Conservation (phyloP, 148 eudicot genomes). For the Chenopodium album region DNA sequence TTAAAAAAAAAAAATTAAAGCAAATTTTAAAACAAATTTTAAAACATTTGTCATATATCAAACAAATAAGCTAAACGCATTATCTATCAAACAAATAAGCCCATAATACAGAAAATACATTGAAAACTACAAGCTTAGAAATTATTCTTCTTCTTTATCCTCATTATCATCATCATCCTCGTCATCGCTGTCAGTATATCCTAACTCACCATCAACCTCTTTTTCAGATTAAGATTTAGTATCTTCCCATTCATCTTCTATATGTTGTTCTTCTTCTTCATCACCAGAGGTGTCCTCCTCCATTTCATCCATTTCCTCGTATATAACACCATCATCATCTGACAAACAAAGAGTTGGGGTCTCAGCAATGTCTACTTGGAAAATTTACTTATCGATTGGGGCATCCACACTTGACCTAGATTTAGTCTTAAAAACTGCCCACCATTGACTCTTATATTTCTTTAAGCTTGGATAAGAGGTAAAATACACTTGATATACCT, state of each 20-base stretch:
- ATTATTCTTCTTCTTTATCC: background rate
- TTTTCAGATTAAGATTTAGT: background rate
- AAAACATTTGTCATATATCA: no score
- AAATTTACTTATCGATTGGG: no score
- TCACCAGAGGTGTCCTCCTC: background rate
- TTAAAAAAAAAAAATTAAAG: no score
- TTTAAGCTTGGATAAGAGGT: slow-evolving; percentile 6
- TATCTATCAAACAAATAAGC: no score
- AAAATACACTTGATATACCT: slow-evolving; percentile 5
- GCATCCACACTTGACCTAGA: background rate
- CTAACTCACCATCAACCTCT: background rate
- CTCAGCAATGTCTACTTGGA: no score
- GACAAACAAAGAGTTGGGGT: no score
- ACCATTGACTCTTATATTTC: background rate
- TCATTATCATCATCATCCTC: background rate
- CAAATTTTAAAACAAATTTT: no score
- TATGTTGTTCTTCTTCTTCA: background rate
- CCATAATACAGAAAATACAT: no score
- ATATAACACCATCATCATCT: background rate
- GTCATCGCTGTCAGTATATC: background rate
- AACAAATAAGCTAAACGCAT: no score
- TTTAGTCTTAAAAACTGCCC: slow-evolving; percentile 1
- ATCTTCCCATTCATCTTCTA: background rate
- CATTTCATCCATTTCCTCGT: background rate
- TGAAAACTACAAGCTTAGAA: no score